Base-by-base conservation (phyloP, 257 asterid species). In the Galeopsis tetrahit region DNA sequence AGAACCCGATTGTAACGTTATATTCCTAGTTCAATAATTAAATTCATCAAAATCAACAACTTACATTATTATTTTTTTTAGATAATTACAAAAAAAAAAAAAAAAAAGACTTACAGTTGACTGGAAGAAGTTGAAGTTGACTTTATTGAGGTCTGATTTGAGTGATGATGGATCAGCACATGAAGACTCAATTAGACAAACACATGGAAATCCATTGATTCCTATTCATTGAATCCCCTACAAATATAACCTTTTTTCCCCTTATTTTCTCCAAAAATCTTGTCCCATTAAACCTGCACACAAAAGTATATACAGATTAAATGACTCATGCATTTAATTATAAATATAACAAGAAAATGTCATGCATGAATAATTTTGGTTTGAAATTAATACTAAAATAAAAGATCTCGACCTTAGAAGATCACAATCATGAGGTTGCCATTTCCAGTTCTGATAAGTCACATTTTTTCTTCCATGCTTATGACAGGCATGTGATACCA, bases 391-490 rank as follows among this genome's bases (percentile, higher is more conserved):
- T 21, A 21, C 28, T 21, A 2, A 43, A 42, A 64, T 3, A 32
- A 31, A 15, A 6, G 21, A 21, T 21, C 28, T 21, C 28, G 42
- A 88, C 98, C 97, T 87, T 21, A 96, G 90, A 46, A 90, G 82
- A 61, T 88, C 82, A 57, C 97, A 90, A 0, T 77, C 74, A 68
- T 79, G 84, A 57, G 97, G 93, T 68, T 90, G 92, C 96, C 96
- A 89, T 67, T 89, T 72, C 96, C 92, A 89, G 21, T 82, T 49
- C 66, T 80, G 89, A 73, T 84, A 87, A 21, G 71, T 70, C 34
- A 82, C 66, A 71, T 89, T 94, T 36, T 82, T 79, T 56, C 96
- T 76, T 3, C 97, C 97, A 42, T 80, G 82, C 46, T 69, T 86
- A 17, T 79, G 78, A 56, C 96, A 90, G 5, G 93, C 87, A 46